Evolutionary conservation across 768 basidiomycete species (phyloP).

Genomic region (Floccularia luteovirens): DNA sequence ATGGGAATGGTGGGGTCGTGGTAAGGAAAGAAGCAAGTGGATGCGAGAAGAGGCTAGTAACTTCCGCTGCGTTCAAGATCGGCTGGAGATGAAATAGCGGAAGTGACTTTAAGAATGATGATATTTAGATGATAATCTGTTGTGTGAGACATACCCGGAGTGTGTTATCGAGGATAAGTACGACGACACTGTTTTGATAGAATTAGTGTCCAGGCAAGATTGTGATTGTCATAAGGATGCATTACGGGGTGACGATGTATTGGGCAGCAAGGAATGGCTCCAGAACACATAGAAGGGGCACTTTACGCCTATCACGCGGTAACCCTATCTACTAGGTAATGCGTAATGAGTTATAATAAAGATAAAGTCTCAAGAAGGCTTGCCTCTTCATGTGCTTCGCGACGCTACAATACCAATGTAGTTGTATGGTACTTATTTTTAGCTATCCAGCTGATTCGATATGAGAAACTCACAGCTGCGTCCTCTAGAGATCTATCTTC

Average conservation of each 20-base stretch:
- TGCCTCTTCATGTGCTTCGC: slow-evolving; percentile 91
- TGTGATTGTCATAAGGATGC: slow-evolving; percentile 18
- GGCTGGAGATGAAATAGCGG: slow-evolving; percentile 37
- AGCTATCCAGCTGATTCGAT: neutral
- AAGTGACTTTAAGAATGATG: too few species aligned
- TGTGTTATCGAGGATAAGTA: slow-evolving; percentile 74
- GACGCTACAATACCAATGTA: slow-evolving; percentile 36
- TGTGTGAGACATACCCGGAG: slow-evolving; percentile 42
- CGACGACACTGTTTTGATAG: slow-evolving; percentile 58
- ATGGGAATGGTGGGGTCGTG: slow-evolving; percentile 47
- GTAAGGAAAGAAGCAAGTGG: slow-evolving; percentile 70
- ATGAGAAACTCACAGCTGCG: slow-evolving; percentile 57
- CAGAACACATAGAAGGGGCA: slow-evolving; percentile 69
- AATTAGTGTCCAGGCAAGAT: neutral
- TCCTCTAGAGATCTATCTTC: slow-evolving; percentile 66
- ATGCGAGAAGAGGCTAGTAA: slow-evolving; percentile 78
- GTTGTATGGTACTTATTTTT: slow-evolving; percentile 1
- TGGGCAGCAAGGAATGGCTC: slow-evolving; percentile 73
- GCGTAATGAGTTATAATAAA: slow-evolving; percentile 1
- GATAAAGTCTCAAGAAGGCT: slow-evolving; percentile 1
- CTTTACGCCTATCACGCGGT: slow-evolving; percentile 57
- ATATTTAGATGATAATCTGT: neutral
- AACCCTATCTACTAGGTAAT: slow-evolving; percentile 74
- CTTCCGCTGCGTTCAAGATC: slow-evolving; percentile 73
- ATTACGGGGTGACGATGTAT: slow-evolving; percentile 85